A percentile compares a stretch with the other conserved stretches of the same genome.
Evolutionary conservation across 257 asterid species (phyloP).

Genomic region (Penstemon davidsonii): DNA sequence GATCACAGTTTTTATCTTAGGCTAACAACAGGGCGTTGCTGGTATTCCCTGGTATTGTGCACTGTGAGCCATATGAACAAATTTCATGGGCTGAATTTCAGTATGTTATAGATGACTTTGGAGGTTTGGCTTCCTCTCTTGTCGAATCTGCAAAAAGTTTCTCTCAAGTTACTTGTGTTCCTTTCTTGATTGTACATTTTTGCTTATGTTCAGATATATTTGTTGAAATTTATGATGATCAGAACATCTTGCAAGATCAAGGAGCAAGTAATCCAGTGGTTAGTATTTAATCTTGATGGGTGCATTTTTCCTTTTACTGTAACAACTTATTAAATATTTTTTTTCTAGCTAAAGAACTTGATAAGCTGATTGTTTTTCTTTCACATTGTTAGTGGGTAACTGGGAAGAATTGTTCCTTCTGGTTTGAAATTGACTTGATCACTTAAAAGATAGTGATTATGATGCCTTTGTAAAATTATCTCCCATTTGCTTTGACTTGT

Average conservation of each 20-base stretch:
- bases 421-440: conserved; percentile 16
- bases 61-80: conserved; percentile 74
- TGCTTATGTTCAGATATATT: conserved; percentile 54
- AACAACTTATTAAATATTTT: not conserved
- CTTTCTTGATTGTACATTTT: not conserved
- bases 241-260: conserved; percentile 64
- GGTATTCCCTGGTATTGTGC: conserved; percentile 61
- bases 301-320: not conserved
- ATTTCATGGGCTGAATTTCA: conserved; percentile 73
- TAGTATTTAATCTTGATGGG: conserved; percentile 36
- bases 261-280: conserved; percentile 82
- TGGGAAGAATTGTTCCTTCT: conserved; percentile 13
- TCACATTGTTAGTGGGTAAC: conserved; percentile 3
- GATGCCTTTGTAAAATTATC: conserved; percentile 4
- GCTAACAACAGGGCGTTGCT: conserved; percentile 58
- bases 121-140: conserved; percentile 50
- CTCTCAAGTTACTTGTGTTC: conserved; percentile 14
- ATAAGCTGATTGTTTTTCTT: conserved; percentile 8
- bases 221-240: conserved; percentile 62
- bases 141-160: conserved; percentile 2
- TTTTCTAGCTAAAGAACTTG: not conserved
- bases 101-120: conserved; percentile 66
- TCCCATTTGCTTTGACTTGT: conserved; percentile 7
- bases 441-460: conserved; percentile 15
- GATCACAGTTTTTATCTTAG: conserved; percentile 40